Percentiles rank a stretch among this genome's conserved stretches.
Conservation (phyloP, 2,329 filamentous ascomycete genomes). For the Neocatenulostroma microsporum region DNA sequence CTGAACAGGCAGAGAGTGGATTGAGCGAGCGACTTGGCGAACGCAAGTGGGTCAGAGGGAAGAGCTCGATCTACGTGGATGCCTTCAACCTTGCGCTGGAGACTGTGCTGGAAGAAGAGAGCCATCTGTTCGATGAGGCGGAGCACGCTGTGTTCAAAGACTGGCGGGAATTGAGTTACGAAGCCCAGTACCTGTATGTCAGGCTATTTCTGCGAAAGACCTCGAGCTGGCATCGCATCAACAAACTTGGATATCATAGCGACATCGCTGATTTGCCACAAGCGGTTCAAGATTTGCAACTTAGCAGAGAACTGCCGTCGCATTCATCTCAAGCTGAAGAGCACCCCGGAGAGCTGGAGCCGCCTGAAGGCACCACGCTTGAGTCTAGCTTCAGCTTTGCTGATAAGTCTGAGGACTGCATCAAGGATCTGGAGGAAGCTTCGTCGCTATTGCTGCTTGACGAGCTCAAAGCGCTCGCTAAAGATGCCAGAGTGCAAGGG, state of each 20-base stretch:
- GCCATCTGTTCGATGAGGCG: conserved; percentile 73
- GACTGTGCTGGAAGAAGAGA: conserved; percentile 82
- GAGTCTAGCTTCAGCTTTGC: conserved; percentile 64
- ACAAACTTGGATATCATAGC: conserved; percentile 67
- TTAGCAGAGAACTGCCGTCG: conserved; percentile 47
- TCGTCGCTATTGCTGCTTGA: conserved; percentile 74
- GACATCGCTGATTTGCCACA: conserved; percentile 68
- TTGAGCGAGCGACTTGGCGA: conserved; percentile 47
- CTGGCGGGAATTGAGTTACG: conserved; percentile 69
- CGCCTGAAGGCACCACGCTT: conserved; percentile 43
- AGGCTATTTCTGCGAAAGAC: conserved; percentile 88
- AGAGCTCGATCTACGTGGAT: conserved; percentile 91
- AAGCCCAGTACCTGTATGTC: conserved; percentile 91
- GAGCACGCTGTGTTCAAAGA: conserved; percentile 69
- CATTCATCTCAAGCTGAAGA: conserved; percentile 29
- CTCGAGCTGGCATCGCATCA: conserved; percentile 79
- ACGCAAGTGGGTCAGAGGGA: conserved; percentile 62
- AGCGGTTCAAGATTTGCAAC: conserved; percentile 60
- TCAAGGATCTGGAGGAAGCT: conserved; percentile 74
- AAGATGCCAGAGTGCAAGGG: conserved; percentile 76
- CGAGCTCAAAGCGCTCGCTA: conserved; percentile 76
- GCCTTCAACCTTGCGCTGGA: conserved; percentile 90
- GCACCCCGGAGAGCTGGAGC: conserved; percentile 44
- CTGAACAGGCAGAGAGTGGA: conserved; percentile 38
- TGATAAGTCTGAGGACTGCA: conserved; percentile 64